Evolutionary conservation across 2,329 filamentous ascomycete genomes (phyloP).

Genomic region (Aspergillus transmontanensis): DNA sequence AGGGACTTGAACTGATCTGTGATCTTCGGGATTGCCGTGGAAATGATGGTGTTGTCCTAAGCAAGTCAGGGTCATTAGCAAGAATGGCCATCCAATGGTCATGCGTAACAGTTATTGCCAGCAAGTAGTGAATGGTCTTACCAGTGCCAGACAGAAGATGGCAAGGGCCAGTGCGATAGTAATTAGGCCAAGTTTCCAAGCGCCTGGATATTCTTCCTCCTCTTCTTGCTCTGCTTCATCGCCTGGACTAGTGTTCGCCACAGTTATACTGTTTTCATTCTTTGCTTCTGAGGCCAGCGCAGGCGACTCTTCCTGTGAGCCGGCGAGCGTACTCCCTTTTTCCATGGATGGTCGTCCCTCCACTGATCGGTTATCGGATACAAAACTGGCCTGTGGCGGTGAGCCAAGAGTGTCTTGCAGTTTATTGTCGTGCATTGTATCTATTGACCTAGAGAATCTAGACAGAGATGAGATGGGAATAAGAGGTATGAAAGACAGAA

Average conservation of each 20-base stretch:
- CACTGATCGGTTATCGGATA: not conserved
- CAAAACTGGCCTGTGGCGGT: conserved; percentile 8
- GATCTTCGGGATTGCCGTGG: conserved; percentile 52
- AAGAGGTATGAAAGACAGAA: not conserved
- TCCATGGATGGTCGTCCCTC: conserved; percentile 20
- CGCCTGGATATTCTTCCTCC: conserved; percentile 35
- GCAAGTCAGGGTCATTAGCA: not conserved
- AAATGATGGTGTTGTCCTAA: conserved; percentile 48
- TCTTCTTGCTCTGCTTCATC: conserved; percentile 20
- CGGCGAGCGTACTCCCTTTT: conserved; percentile 24
- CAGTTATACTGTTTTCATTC: too few species aligned
- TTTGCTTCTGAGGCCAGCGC: not conserved
- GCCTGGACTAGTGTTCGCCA: not conserved
- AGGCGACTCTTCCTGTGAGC: conserved; percentile 12
- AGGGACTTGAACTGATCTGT: conserved; percentile 52
- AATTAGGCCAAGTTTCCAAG: conserved; percentile 37
- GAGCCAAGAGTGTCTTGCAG: not conserved
- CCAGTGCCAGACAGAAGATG: conserved; percentile 44
- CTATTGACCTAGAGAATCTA: not conserved
- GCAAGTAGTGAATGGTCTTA: conserved; percentile 10
- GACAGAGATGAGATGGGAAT: not conserved
- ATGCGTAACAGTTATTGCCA: not conserved
- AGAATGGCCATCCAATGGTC: not conserved
- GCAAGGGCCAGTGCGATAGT: conserved; percentile 40
- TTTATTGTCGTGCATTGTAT: not conserved